Evolutionary conservation across 805 yeast species (phyloP).

Genomic region (Blastobotrys chiropterorum): DNA sequence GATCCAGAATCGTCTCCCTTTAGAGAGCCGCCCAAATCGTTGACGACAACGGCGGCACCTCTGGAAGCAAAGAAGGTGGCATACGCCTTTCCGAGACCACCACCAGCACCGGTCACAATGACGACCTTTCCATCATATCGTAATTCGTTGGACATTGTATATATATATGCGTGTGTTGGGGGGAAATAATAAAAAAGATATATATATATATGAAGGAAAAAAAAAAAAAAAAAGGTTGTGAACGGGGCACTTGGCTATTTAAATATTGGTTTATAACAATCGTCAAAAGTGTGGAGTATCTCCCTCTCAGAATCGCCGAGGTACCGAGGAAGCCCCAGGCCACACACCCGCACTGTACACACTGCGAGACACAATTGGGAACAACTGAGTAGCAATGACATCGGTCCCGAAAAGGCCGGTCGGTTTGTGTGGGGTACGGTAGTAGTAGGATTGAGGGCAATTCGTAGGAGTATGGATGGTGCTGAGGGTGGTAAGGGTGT

Average conservation of each 20-base stretch:
- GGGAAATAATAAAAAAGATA: background rate
- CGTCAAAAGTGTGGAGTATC: background rate
- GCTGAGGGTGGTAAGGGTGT: too few relatives aligned
- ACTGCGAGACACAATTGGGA: background rate
- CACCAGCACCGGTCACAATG: conserved; percentile 95
- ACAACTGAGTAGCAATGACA: background rate
- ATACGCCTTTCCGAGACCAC: conserved; percentile 87
- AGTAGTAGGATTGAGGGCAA: too few relatives aligned
- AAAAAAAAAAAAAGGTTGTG: background rate
- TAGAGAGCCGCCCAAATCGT: conserved; percentile 84
- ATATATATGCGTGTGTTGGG: conserved; percentile 1
- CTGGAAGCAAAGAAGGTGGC: conserved; percentile 81
- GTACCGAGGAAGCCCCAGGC: background rate
- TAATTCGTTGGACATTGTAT: conserved; percentile 30
- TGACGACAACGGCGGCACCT: conserved; percentile 93
- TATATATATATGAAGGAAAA: background rate
- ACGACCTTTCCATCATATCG: conserved; percentile 80
- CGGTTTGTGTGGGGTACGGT: too few relatives aligned
- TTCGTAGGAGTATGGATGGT: too few relatives aligned
- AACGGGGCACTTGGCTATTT: background rate
- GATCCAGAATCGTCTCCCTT: conserved; percentile 51
- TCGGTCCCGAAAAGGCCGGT: background rate
- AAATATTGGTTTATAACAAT: background rate
- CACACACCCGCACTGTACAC: too few relatives aligned
- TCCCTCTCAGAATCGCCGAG: background rate